Percentiles rank a stretch among this genome's conserved stretches.
Evolutionary conservation across 2,329 filamentous ascomycete genomes (phyloP).

Genomic region (Talaromyces sp.): DNA sequence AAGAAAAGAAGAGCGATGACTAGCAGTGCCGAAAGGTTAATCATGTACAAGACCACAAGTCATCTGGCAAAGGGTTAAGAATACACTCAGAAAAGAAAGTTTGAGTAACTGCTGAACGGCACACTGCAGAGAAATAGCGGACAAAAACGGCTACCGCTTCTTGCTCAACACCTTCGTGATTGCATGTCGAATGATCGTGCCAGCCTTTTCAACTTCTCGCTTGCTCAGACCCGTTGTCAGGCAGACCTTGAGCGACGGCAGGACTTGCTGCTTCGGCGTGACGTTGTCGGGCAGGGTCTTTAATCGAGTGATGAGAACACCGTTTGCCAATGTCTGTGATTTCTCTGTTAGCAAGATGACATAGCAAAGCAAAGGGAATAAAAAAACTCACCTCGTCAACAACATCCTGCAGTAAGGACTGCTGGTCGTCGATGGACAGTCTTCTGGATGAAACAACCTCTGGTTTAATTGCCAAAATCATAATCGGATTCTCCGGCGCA

Average conservation of each 20-base stretch:
- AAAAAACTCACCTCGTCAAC: conserved; percentile 78
- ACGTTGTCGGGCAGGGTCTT: conserved; percentile 70
- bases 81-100: conserved; percentile 8
- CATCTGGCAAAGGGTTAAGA: conserved; percentile 8
- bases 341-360: conserved; percentile 7
- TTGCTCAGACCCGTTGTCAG: conserved; percentile 80
- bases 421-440: conserved; percentile 69
- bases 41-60: not conserved
- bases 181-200: conserved; percentile 79
- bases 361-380: not conserved
- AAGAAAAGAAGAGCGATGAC: not conserved
- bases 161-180: conserved; percentile 82
- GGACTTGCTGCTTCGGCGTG: conserved; percentile 61
- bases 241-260: conserved; percentile 84
- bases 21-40: not conserved
- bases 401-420: conserved; percentile 77
- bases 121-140: not conserved
- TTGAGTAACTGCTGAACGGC: too few relatives aligned
- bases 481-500: conserved; percentile 74
- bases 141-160: conserved; percentile 36
- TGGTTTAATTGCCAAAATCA: conserved; percentile 76
- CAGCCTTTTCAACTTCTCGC: conserved; percentile 95
- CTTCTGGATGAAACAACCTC: conserved; percentile 70
- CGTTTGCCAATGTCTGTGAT: conserved; percentile 70
- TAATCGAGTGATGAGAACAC: conserved; percentile 80